These are phyloP conservation scores for Lodderomyces jiufengensis DNA, from an alignment of 1,139 yeast genomes.

Conservation along the genomic window DNA sequence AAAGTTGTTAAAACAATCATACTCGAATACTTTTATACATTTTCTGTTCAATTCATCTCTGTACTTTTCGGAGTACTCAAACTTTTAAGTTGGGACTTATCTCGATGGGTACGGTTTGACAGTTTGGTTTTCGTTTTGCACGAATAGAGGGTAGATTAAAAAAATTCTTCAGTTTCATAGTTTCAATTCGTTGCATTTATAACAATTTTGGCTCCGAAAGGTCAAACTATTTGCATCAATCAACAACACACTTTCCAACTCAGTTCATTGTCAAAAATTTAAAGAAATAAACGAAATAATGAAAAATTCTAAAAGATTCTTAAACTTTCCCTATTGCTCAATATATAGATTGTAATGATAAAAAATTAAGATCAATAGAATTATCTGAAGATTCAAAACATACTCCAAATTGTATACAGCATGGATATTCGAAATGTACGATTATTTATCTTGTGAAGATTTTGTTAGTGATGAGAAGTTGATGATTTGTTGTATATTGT, in stretches of 20 bases:
- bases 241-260: slow-evolving; percentile 9
- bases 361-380: slow-evolving; percentile 10
- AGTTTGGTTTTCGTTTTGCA: no score
- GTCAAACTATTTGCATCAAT: no score
- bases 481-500: slow-evolving; percentile 27
- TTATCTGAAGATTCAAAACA: not conserved
- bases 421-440: slow-evolving; percentile 32
- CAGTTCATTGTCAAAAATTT: slow-evolving; percentile 12
- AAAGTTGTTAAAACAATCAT: no score
- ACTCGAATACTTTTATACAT: no score
- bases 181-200: no score
- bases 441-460: slow-evolving; percentile 12
- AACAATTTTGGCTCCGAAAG: no score
- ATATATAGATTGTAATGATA: slow-evolving; percentile 28
- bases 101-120: no score
- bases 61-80: no score
- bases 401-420: slow-evolving; percentile 17
- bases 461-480: slow-evolving; percentile 21
- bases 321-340: slow-evolving; percentile 32
- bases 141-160: no score
- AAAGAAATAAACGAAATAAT: slow-evolving; percentile 10
- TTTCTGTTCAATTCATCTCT: no score
- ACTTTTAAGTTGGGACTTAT: no score
- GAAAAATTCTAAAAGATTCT: slow-evolving; percentile 15
- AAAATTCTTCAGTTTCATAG: no score